Evolutionary conservation across 148 eudicot genomes (phyloP), one percentile per base, ranked within the genome.

Genomic region (Amaranthus hypochondriacus): DNA sequence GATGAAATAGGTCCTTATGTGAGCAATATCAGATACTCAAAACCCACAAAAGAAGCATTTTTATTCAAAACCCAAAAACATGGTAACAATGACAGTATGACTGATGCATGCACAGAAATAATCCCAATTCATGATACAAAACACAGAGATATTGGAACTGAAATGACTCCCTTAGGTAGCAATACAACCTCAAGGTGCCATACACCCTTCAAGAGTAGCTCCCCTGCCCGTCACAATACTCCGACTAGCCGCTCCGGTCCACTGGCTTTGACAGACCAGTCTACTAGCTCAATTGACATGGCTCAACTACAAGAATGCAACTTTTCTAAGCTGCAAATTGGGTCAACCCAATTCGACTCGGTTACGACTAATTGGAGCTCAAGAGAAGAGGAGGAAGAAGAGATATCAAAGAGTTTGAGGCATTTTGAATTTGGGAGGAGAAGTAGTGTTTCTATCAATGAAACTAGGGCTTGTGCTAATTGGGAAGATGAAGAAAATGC

Each of bases 311-410:
- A 88, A 55, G 91, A 90, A 70, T 86, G 88, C 73, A 87, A 90
- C 79, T 71, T 93, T 42, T 90, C 92, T 6, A 93, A 93, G 79
- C 80, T 90, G 28, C 87, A 86, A 4, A 69, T 48, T 39, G 91
- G 90, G 81, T 63, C 82, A 55, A 76, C 78, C 8, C 87, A 77
- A 14, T 85, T 86, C 44, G 85, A 87, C 76, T 87, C 92, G 0
- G 65, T 87, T 13, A 74, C 82, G 4, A 68, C 90, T 11, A 86
- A 88, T 63, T 93, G 98, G 98, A 87, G 91, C 73, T 81, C 98
- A 3, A 90, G 84, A 75, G 94, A 90, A 63, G 98, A 93, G 79
- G 98, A 93, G 73, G 96, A 93, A 74, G 98, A 93, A 75, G 98
- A 93, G 55, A 80, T 90, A 51, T 93, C 96, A 3, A 93, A 93